Evolutionary conservation across 768 basidiomycete species (phyloP).

Genomic region (Panellus pusillus): DNA sequence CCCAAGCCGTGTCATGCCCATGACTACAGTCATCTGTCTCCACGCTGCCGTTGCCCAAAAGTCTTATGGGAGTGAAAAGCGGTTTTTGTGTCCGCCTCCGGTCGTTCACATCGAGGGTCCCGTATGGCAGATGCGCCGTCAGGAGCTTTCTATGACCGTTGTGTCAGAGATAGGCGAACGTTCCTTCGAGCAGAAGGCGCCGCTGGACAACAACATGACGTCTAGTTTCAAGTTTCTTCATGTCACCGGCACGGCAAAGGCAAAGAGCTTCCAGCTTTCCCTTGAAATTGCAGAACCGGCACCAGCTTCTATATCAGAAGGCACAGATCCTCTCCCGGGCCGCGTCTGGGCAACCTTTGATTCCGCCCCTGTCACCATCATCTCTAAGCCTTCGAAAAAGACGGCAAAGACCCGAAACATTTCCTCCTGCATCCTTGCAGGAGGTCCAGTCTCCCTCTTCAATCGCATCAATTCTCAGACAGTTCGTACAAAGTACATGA

Average conservation of each 20-base stretch:
- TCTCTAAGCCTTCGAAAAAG: constrained; percentile 97
- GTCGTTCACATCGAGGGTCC: constrained; percentile 92
- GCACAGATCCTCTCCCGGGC: constrained; percentile 49
- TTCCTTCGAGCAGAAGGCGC: constrained; percentile 81
- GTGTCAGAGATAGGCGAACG: constrained; percentile 83
- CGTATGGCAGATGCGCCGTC: constrained; percentile 77
- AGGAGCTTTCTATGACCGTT: constrained; percentile 83
- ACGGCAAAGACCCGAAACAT: constrained; percentile 94
- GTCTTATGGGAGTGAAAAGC: constrained; percentile 93
- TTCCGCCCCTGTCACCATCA: constrained; percentile 90
- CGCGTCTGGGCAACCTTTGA: constrained; percentile 91
- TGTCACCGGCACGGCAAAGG: constrained; percentile 85
- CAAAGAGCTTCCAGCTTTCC: constrained; percentile 85
- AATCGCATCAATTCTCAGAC: constrained; percentile 97
- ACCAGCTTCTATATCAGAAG: constrained; percentile 46
- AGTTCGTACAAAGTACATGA: constrained; percentile 97
- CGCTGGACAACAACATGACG: constrained; percentile 80
- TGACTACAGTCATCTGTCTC: constrained; percentile 88
- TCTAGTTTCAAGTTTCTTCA: constrained; percentile 92
- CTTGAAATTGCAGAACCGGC: constrained; percentile 83
- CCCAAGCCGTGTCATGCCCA: constrained; percentile 72
- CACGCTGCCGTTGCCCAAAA: constrained; percentile 96
- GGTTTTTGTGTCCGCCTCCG: constrained; percentile 91
- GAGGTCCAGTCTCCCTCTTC: constrained; percentile 89
- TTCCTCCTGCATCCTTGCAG: constrained; percentile 85